phyloP scores from a whole-genome alignment of 2,329 filamentous ascomycete species.

The Mycosphaerella arachidis region DNA sequence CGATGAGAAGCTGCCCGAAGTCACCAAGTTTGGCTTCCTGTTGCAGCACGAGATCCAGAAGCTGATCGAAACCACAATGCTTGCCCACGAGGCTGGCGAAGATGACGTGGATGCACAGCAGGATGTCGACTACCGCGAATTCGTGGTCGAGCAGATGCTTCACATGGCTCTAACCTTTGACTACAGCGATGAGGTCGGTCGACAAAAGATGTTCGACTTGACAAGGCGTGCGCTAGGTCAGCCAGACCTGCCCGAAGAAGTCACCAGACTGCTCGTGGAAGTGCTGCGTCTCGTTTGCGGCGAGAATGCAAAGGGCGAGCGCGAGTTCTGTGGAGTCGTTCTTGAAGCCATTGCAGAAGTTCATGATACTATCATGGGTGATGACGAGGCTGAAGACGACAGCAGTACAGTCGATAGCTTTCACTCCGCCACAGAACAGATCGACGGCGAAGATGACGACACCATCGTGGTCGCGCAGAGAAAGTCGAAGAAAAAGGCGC shows the following conservation, averaged over 20 bases:
- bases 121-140: slow-evolving; percentile 84
- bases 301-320: slow-evolving; percentile 65
- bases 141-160: slow-evolving; percentile 90
- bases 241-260: slow-evolving; percentile 83
- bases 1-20: slow-evolving; percentile 92
- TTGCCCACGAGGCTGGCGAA: slow-evolving; percentile 48
- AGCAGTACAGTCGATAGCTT: slow-evolving; percentile 67
- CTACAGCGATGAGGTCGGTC: slow-evolving; percentile 94
- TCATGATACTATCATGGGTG: slow-evolving; percentile 78
- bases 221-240: slow-evolving; percentile 81
- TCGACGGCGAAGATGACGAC: slow-evolving; percentile 60
- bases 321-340: slow-evolving; percentile 78
- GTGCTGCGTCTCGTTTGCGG: slow-evolving; percentile 80
- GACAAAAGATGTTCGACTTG: slow-evolving; percentile 91
- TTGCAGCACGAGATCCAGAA: slow-evolving; percentile 74
- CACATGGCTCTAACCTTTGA: slow-evolving; percentile 89
- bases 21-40: slow-evolving; percentile 83
- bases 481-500: slow-evolving; percentile 35
- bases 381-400: slow-evolving; percentile 56
- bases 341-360: slow-evolving; percentile 94
- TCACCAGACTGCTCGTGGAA: slow-evolving; percentile 81
- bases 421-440: slow-evolving; percentile 83
- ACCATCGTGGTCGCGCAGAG: slow-evolving; percentile 25
- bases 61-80: slow-evolving; percentile 60
- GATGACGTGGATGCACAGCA: slow-evolving; percentile 59